Evolutionary conservation across 306 rosid genomes (phyloP).

Genomic region (Oxytropis ochrocephala): DNA sequence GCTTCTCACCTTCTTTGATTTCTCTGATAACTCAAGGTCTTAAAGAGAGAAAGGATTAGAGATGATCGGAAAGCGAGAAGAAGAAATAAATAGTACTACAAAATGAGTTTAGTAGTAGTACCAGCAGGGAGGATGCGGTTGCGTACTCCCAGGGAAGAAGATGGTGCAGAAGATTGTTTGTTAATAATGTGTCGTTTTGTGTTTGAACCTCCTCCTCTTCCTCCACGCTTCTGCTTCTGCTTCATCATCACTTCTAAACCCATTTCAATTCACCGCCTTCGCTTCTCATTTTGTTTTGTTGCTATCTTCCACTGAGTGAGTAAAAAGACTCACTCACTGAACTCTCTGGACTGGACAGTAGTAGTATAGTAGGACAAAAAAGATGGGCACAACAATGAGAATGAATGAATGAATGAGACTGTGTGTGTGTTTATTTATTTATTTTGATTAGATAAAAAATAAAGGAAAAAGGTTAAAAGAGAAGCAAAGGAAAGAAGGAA

Average conservation of each 20-base stretch:
- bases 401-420: not conserved
- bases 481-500: conserved; percentile 19
- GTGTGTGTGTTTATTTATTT: not conserved
- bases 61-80: conserved; percentile 43
- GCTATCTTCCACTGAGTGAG: too few relatives aligned
- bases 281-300: not conserved
- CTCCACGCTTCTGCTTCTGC: conserved; percentile 36
- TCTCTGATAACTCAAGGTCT: conserved; percentile 21
- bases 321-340: too few relatives aligned
- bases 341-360: too few relatives aligned
- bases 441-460: too few relatives aligned
- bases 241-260: not conserved
- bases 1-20: conserved; percentile 53
- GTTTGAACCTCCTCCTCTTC: too few relatives aligned
- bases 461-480: not conserved
- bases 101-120: not conserved
- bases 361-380: not conserved
- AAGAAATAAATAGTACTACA: not conserved
- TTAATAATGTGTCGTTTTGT: conserved; percentile 18
- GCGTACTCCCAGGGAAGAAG: conserved; percentile 7
- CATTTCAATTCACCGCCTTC: conserved; percentile 18
- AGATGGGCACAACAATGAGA: not conserved
- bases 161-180: conserved; percentile 10
- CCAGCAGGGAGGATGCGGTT: conserved; percentile 4
- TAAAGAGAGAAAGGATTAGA: not conserved